Evolutionary conservation across 352 stramenopile genomes (phyloP).

Genomic region (Saprolegnia diclina): DNA sequence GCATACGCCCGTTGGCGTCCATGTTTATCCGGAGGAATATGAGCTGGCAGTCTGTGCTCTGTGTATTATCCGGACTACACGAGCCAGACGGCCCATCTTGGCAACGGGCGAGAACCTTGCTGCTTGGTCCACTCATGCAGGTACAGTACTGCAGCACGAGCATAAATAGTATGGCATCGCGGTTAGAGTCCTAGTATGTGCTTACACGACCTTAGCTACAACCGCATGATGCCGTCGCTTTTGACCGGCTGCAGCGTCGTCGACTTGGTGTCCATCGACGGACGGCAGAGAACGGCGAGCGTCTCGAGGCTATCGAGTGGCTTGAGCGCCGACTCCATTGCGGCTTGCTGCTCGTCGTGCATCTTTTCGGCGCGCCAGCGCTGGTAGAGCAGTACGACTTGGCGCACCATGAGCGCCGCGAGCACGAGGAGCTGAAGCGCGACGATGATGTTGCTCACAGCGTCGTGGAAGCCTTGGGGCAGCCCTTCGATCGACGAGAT

Average conservation of each 20-base stretch:
- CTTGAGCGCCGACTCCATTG: background rate
- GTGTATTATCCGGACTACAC: no score
- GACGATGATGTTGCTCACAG: slow-evolving; percentile 71
- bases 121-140: no score
- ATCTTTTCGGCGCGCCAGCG: slow-evolving; percentile 1
- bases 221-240: background rate
- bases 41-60: no score
- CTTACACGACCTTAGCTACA: background rate
- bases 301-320: slow-evolving; percentile 1
- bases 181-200: no score
- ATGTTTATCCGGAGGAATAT: no score
- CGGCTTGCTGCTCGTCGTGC: background rate
- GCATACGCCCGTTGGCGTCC: no score
- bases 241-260: background rate
- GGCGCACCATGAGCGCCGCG: slow-evolving; percentile 70
- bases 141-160: no score
- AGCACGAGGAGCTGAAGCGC: slow-evolving; percentile 75
- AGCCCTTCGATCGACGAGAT: slow-evolving; percentile 60
- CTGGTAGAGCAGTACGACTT: slow-evolving; percentile 34
- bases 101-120: no score
- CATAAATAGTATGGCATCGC: no score
- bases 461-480: slow-evolving; percentile 62
- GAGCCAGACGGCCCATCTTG: no score
- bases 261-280: background rate
- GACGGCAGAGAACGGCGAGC: background rate